These are phyloP conservation scores for Lipomyces japonicus DNA, from an alignment of 805 yeast species.

Conservation along the genomic window DNA sequence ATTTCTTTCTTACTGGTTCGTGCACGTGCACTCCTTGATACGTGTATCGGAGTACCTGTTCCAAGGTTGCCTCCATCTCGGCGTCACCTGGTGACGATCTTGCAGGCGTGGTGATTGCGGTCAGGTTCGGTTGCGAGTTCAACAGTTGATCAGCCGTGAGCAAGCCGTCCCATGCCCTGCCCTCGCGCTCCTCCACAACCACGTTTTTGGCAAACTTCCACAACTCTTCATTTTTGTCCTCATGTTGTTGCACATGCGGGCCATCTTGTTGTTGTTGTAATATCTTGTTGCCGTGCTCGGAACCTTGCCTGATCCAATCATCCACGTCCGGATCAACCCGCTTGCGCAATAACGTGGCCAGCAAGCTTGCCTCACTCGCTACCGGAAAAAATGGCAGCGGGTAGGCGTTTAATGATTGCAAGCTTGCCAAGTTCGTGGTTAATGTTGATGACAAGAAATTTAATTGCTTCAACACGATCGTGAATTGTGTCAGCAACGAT, in stretches of 20 bases:
- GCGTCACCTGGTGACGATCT: not conserved
- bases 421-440: slow-evolving; percentile 53
- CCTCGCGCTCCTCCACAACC: slow-evolving; percentile 52
- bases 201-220: slow-evolving; percentile 63
- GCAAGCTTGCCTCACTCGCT: slow-evolving; percentile 72
- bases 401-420: slow-evolving; percentile 68
- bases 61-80: slow-evolving; percentile 15
- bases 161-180: slow-evolving; percentile 61
- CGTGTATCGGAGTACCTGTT: slow-evolving; percentile 22
- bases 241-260: not conserved
- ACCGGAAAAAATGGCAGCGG: slow-evolving; percentile 86
- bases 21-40: slow-evolving; percentile 26
- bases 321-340: slow-evolving; percentile 87
- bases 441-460: slow-evolving; percentile 70
- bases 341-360: slow-evolving; percentile 81
- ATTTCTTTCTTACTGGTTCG: slow-evolving; percentile 22
- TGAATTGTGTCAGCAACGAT: slow-evolving; percentile 77
- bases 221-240: slow-evolving; percentile 47
- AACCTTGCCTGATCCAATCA: slow-evolving; percentile 66
- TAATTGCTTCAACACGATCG: slow-evolving; percentile 76
- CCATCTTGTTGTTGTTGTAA: not conserved
- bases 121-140: not conserved
- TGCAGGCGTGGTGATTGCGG: not conserved
- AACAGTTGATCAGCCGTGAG: slow-evolving; percentile 49
- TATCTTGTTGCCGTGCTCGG: slow-evolving; percentile 35